phyloP scores from a whole-genome alignment of 805 yeast species.

The Yarrowia divulgata region DNA sequence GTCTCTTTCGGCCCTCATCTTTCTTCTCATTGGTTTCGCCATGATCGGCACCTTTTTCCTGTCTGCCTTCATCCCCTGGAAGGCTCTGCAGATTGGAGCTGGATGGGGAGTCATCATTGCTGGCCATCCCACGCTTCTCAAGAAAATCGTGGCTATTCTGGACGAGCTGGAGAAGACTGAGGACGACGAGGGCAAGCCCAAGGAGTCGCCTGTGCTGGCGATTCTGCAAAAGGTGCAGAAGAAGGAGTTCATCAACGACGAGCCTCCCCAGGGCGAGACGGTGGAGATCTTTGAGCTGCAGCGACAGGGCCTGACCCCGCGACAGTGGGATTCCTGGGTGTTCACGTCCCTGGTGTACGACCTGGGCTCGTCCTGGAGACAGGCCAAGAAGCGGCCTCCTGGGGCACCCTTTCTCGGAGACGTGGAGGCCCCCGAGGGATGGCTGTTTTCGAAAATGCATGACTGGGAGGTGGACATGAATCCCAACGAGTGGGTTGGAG shows the following conservation, averaged over 20 bases:
- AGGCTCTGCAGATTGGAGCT: slow-evolving; percentile 29
- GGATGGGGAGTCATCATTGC: slow-evolving; percentile 36
- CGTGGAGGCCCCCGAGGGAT: slow-evolving; percentile 71
- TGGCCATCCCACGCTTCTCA: slow-evolving; percentile 34
- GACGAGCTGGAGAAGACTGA: slow-evolving; percentile 27
- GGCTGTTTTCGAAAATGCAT: slow-evolving; percentile 70
- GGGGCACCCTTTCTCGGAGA: slow-evolving; percentile 65
- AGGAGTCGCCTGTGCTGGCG: slow-evolving; percentile 20
- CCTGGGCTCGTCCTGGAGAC: slow-evolving; percentile 55
- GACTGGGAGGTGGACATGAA: slow-evolving; percentile 71
- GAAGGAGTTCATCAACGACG: slow-evolving; percentile 35
- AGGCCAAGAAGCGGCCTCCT: slow-evolving; percentile 64
- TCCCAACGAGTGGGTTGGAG: slow-evolving; percentile 60
- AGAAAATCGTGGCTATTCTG: slow-evolving; percentile 16
- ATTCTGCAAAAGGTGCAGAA: slow-evolving; percentile 23
- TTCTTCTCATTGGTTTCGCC: slow-evolving; percentile 15
- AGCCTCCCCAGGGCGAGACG: slow-evolving; percentile 34
- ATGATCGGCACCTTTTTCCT: slow-evolving; percentile 28
- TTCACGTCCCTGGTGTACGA: slow-evolving; percentile 67
- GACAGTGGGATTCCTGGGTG: slow-evolving; percentile 66
- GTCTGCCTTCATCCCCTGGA: slow-evolving; percentile 34
- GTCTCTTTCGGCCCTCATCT: slow-evolving; percentile 20
- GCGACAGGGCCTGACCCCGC: slow-evolving; percentile 64
- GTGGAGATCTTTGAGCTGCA: slow-evolving; percentile 84
- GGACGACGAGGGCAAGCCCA: slow-evolving; percentile 17